phyloP scores from a whole-genome alignment of 805 yeast genomes.

The Hanseniaspora thailandica region DNA sequence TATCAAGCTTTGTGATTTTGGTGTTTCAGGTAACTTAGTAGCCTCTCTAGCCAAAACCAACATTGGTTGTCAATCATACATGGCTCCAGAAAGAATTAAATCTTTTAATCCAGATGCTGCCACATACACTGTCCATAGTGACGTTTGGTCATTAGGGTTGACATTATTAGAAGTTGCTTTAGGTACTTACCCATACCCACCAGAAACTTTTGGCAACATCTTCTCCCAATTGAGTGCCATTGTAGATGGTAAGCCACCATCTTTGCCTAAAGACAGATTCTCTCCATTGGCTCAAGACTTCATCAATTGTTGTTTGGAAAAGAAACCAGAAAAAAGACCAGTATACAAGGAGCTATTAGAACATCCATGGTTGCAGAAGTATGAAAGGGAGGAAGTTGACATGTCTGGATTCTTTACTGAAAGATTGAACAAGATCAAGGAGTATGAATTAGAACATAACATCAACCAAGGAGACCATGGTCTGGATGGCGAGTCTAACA shows the following conservation, averaged over 20 bases:
- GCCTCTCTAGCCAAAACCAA: slow-evolving; percentile 91
- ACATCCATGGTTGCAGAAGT: slow-evolving; percentile 71
- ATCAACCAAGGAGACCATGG: not conserved
- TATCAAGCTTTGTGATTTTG: slow-evolving; percentile 88
- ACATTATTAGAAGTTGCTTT: slow-evolving; percentile 77
- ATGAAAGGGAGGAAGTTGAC: slow-evolving; percentile 32
- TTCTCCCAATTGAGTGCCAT: slow-evolving; percentile 90
- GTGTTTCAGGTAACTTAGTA: slow-evolving; percentile 88
- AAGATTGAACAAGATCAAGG: slow-evolving; percentile 27
- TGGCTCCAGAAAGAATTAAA: slow-evolving; percentile 96
- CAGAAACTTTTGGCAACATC: slow-evolving; percentile 80
- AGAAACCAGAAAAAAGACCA: slow-evolving; percentile 72
- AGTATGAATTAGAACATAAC: slow-evolving; percentile 21
- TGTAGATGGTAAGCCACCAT: slow-evolving; percentile 92
- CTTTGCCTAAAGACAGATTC: slow-evolving; percentile 49
- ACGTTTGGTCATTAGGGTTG: slow-evolving; percentile 89
- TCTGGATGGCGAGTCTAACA: not conserved
- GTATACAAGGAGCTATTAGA: slow-evolving; percentile 59
- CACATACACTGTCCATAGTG: slow-evolving; percentile 85
- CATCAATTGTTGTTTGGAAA: slow-evolving; percentile 64
- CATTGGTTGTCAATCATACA: slow-evolving; percentile 93
- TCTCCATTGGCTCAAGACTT: slow-evolving; percentile 72
- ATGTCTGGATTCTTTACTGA: slow-evolving; percentile 31
- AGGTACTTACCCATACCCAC: slow-evolving; percentile 92
- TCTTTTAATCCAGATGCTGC: slow-evolving; percentile 60